phyloP scores from a whole-genome alignment of 805 yeast genomes.

The Starmerella floris region DNA sequence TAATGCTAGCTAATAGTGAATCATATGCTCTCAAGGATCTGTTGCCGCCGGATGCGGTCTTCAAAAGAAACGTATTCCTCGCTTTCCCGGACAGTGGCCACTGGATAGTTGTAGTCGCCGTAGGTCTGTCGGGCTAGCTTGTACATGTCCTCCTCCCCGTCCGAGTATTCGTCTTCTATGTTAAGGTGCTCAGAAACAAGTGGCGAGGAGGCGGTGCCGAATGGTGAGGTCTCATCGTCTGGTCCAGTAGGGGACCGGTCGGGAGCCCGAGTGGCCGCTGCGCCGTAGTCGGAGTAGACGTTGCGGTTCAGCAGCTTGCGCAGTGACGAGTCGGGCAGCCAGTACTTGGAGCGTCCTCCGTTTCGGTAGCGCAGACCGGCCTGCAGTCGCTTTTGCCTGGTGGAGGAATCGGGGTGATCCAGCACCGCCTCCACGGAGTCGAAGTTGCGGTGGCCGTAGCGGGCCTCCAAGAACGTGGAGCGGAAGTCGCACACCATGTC shows the following conservation, averaged over 20 bases:
- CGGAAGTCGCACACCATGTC: conserved; percentile 72
- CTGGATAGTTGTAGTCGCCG: conserved; percentile 35
- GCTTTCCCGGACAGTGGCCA: conserved; percentile 27
- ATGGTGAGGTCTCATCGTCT: background rate
- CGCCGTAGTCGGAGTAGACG: conserved; percentile 1
- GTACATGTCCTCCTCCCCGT: conserved; percentile 28
- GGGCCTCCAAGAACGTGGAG: conserved; percentile 51
- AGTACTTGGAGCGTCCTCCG: conserved; percentile 69
- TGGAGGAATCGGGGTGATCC: conserved; percentile 48
- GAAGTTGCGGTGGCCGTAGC: conserved; percentile 68
- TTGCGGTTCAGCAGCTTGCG: background rate
- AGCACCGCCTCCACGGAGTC: conserved; percentile 64
- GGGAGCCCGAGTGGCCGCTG: background rate
- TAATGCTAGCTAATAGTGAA: too few species aligned
- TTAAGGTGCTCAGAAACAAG: background rate
- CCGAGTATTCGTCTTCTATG: conserved; percentile 15
- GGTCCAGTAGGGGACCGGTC: background rate
- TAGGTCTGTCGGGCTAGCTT: conserved; percentile 26
- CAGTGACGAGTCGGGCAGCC: conserved; percentile 39
- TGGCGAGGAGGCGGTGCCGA: too few species aligned
- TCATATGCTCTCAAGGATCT: conserved; percentile 3
- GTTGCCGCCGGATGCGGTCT: conserved; percentile 16
- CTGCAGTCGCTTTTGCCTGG: conserved; percentile 54
- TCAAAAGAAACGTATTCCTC: conserved; percentile 19
- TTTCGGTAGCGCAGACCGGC: conserved; percentile 72